These are phyloP conservation scores for Corchorus capsularis DNA, from an alignment of 345 rosid species.

Conservation along the genomic window DNA sequence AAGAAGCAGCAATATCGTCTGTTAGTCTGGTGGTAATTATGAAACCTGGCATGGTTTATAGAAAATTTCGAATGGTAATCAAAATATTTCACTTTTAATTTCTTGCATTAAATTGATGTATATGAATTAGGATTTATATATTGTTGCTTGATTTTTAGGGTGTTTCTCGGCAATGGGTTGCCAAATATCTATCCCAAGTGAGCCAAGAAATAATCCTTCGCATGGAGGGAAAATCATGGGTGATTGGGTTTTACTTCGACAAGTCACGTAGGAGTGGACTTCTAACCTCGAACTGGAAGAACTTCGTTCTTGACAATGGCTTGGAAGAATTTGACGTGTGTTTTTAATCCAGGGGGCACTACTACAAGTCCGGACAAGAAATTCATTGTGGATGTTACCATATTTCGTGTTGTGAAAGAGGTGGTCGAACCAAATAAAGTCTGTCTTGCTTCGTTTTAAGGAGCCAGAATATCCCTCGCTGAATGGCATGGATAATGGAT, in stretches of 20 bases:
- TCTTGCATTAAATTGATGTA: no score
- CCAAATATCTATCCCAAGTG: no score
- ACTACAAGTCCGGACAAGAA: background rate
- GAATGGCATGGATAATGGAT: no score
- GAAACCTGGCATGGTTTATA: constrained; percentile 23
- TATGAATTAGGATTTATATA: no score
- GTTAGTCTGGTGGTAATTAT: constrained; percentile 39
- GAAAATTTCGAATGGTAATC: no score
- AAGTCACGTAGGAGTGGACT: background rate
- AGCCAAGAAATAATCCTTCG: background rate
- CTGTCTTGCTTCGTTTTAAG: no score
- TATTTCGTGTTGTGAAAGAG: background rate
- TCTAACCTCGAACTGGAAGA: background rate
- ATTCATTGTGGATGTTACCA: background rate
- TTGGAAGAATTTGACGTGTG: background rate
- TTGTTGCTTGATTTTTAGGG: no score
- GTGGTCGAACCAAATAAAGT: background rate
- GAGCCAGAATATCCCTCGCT: no score
- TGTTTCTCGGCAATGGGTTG: no score
- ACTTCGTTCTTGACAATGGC: background rate
- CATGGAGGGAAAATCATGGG: background rate
- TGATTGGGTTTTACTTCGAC: background rate
- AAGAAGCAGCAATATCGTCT: constrained; percentile 21
- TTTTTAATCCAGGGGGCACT: background rate
- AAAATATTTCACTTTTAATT: no score